These are phyloP conservation scores for Ophiostoma perfectum DNA, from an alignment of 2,329 filamentous ascomycete species.

Conservation along the genomic window DNA sequence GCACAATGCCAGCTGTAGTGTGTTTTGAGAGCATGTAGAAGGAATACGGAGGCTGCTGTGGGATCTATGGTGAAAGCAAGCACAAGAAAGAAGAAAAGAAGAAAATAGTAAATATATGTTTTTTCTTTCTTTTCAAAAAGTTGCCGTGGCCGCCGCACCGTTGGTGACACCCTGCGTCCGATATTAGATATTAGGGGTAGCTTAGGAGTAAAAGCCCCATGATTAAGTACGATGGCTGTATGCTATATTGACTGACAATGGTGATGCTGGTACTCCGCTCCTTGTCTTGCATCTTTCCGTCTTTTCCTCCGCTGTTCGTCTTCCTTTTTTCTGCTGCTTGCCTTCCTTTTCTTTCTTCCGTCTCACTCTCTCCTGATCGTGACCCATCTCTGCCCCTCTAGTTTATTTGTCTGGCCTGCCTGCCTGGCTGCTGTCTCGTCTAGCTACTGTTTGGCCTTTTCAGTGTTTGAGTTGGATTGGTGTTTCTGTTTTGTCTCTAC, in stretches of 20 bases:
- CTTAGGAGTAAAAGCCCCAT: too few species aligned
- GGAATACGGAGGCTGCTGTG: not conserved
- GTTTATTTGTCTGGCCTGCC: not conserved
- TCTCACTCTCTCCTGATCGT: not conserved
- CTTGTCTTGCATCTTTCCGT: not conserved
- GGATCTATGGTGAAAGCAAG: too few species aligned
- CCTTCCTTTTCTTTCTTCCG: not conserved
- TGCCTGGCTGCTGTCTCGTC: not conserved
- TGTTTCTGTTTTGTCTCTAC: slow-evolving; percentile 10
- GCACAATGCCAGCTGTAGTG: too few species aligned
- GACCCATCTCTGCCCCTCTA: not conserved
- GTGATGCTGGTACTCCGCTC: not conserved
- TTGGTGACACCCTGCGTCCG: not conserved
- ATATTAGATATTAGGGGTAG: not conserved
- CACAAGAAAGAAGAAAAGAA: too few species aligned
- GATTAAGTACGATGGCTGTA: too few species aligned
- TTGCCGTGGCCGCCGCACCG: not conserved
- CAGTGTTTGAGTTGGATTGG: slow-evolving; percentile 8
- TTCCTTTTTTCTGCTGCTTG: not conserved
- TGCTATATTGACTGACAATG: too few species aligned
- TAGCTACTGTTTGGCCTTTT: slow-evolving; percentile 12
- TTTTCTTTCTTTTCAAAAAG: not conserved
- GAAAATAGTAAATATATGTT: too few species aligned
- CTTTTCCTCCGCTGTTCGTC: not conserved
- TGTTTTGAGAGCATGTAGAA: not conserved